These are phyloP conservation scores for Talaromyces sp. DNA, from an alignment of 2,329 filamentous ascomycete genomes.

Conservation along the genomic window DNA sequence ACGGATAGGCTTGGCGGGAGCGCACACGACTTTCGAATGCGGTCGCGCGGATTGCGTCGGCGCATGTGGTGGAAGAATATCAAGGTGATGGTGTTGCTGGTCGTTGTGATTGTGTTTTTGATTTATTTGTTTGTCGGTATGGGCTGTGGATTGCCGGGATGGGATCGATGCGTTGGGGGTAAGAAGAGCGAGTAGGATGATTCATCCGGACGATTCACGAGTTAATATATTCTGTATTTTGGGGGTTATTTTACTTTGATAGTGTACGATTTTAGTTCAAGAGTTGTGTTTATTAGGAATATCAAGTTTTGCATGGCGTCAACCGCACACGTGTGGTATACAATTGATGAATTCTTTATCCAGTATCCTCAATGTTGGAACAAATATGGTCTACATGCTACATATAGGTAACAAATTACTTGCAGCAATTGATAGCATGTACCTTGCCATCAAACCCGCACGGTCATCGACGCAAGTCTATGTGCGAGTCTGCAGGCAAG, in stretches of 20 bases:
- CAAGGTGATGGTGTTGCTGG: conserved; percentile 83
- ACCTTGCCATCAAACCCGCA: conserved; percentile 37
- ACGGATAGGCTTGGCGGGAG: conserved; percentile 85
- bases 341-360: not conserved
- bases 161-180: conserved; percentile 38
- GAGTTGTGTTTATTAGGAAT: not conserved
- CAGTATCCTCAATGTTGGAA: not conserved
- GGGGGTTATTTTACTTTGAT: not conserved
- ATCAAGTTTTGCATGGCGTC: not conserved
- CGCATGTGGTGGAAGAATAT: conserved; percentile 99
- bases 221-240: not conserved
- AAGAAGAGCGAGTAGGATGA: conserved; percentile 1
- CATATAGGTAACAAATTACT: too few relatives aligned
- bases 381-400: too few relatives aligned
- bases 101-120: conserved; percentile 62
- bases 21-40: conserved; percentile 82
- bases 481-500: conserved; percentile 39
- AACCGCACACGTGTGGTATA: too few relatives aligned
- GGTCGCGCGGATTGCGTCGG: conserved; percentile 78
- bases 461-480: conserved; percentile 26
- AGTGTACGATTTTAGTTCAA: not conserved
- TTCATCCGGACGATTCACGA: not conserved
- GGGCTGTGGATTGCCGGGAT: conserved; percentile 63
- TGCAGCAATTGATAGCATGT: not conserved
- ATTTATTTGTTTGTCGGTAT: conserved; percentile 67